Evolutionary conservation across 352 stramenopile genomes (phyloP).

Genomic region (Phytopythium vexans): DNA sequence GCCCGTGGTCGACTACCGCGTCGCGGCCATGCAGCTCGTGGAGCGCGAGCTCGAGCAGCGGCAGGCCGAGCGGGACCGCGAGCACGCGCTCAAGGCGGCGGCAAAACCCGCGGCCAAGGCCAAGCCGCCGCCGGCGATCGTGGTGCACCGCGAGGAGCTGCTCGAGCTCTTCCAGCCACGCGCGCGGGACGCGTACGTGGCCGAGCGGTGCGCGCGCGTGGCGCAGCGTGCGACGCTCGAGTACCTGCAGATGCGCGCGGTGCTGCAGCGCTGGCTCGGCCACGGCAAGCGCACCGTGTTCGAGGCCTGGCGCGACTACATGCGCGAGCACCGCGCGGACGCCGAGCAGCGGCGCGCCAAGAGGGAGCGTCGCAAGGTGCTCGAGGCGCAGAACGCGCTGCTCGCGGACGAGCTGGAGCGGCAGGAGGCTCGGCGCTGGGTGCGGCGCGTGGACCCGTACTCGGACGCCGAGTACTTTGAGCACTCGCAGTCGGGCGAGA

Average conservation of each 20-base stretch:
- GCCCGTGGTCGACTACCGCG: slow-evolving; percentile 41
- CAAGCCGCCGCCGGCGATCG: slow-evolving; percentile 11
- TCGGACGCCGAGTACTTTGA: slow-evolving; percentile 68
- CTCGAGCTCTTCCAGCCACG: slow-evolving; percentile 40
- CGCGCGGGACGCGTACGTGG: slow-evolving; percentile 42
- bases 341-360: slow-evolving; percentile 25
- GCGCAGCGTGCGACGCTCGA: slow-evolving; percentile 44
- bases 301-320: slow-evolving; percentile 58
- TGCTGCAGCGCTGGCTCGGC: slow-evolving; percentile 52
- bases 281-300: slow-evolving; percentile 51
- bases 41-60: slow-evolving; percentile 34
- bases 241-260: slow-evolving; percentile 57
- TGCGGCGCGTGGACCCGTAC: slow-evolving; percentile 55
- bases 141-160: slow-evolving; percentile 40
- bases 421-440: slow-evolving; percentile 47
- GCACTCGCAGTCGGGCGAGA: slow-evolving; percentile 43
- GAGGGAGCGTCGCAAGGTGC: slow-evolving; percentile 27
- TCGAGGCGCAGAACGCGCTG: slow-evolving; percentile 48
- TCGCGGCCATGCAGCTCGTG: slow-evolving; percentile 29
- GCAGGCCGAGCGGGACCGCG: slow-evolving; percentile 4
- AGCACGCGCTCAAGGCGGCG: slow-evolving; percentile 1
- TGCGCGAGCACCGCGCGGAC: slow-evolving; percentile 28
- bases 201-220: slow-evolving; percentile 43
- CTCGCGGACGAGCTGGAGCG: slow-evolving; percentile 47
- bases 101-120: slow-evolving; percentile 9